These are phyloP conservation scores for Saccharomycopsis sp. DNA, from an alignment of 805 yeast genomes.

Conservation along the genomic window DNA sequence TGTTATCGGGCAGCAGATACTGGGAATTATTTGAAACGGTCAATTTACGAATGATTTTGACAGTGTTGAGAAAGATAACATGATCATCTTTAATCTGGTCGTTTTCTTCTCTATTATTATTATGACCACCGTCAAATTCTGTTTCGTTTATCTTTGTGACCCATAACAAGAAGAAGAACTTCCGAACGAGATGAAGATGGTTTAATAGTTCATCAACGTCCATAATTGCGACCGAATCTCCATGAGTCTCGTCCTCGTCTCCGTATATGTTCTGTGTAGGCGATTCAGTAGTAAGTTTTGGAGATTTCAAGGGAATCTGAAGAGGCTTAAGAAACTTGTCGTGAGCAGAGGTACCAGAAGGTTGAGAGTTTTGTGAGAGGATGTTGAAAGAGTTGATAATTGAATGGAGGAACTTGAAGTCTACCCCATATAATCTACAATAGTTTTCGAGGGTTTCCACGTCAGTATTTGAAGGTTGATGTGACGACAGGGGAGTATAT, in stretches of 20 bases:
- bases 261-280: not conserved
- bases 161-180: slow-evolving; percentile 5
- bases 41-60: not conserved
- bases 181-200: slow-evolving; percentile 11
- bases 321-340: slow-evolving; percentile 3
- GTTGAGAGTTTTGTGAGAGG: not conserved
- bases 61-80: not conserved
- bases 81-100: not conserved
- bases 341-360: not conserved
- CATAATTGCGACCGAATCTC: not conserved
- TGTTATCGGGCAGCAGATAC: not conserved
- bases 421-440: not conserved
- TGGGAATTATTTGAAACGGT: not conserved
- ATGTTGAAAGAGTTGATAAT: not conserved
- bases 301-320: slow-evolving; percentile 7
- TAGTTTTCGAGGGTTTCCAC: not conserved
- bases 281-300: not conserved
- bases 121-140: not conserved
- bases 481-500: not conserved
- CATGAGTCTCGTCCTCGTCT: not conserved
- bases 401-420: not conserved
- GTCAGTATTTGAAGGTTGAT: not conserved
- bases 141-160: slow-evolving; percentile 6
- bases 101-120: not conserved
- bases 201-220: not conserved